Evolutionary conservation across 2,329 filamentous ascomycete species (phyloP).

Genomic region (Cladorrhinum sp.): DNA sequence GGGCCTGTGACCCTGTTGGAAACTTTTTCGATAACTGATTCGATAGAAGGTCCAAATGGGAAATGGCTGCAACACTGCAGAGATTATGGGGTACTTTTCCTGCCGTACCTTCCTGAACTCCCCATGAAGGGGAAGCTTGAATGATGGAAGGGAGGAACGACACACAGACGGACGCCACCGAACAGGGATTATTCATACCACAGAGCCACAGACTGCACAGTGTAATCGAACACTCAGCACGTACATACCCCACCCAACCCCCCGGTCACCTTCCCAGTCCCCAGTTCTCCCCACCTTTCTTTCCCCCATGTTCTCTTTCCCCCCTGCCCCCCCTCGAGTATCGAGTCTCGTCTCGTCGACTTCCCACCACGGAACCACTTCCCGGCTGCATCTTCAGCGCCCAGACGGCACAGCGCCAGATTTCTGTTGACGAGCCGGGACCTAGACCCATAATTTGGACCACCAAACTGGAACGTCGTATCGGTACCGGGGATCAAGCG

Average conservation of each 20-base stretch:
- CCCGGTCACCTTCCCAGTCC: too few relatives aligned
- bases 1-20: background rate
- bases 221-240: background rate
- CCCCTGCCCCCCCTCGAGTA: too few relatives aligned
- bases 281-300: background rate
- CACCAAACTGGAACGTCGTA: background rate
- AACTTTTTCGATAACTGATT: constrained; percentile 9
- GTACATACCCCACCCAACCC: background rate
- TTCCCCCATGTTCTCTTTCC: too few relatives aligned
- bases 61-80: constrained; percentile 15
- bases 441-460: background rate
- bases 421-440: too few relatives aligned
- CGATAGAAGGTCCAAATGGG: constrained; percentile 16
- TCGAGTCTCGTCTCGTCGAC: background rate
- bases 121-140: background rate
- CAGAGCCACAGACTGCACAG: background rate
- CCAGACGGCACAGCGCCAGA: constrained; percentile 13
- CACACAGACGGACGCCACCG: background rate
- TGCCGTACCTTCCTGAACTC: too few relatives aligned
- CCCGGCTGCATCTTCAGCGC: constrained; percentile 12
- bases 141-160: background rate
- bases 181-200: too few relatives aligned
- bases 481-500: constrained; percentile 3
- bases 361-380: constrained; percentile 11
- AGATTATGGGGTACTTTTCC: background rate